Base-by-base conservation (phyloP, 2,329 filamentous ascomycete species). In the Aureobasidium namibiae region DNA sequence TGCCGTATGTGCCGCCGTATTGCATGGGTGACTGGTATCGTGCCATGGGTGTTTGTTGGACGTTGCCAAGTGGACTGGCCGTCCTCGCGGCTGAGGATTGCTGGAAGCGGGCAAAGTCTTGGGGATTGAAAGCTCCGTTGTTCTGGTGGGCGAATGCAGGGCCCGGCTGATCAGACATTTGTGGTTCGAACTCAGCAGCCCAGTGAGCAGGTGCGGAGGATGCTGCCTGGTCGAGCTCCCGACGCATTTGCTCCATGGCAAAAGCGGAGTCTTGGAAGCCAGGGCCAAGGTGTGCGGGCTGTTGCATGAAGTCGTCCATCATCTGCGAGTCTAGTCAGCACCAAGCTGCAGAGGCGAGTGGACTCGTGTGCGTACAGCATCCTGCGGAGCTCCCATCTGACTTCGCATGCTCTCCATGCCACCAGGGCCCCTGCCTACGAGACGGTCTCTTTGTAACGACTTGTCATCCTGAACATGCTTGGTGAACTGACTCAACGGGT, bases 391-490 rank as follows among this genome's bases (percentile, higher is more conserved):
- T 42, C 81, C 82, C 70, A 85, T 83, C 66, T 82, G 81, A 71
- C 83, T 92, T 64, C 90, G 83, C 78, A 95, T 92, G 67, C 88
- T 84, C 70, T 89, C 87, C 68, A 87, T 78, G 8, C 82, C 86
- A 44, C 82, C 84, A 0, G 89, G 87, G 0, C 85, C 86, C 65
- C 87, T 80, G 63, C 89, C 90, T 61, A 89, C 86, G 62, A 97
- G 80, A 61, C 94, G 85, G 74, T 99, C 94, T 68, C 92, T 83
- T 76, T 97, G 94, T 60, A 97, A 79, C 60, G 89, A 94, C 76
- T 92, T 95, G 78, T 99, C 94, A 81, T 95, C 90, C 71, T 95
- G 89, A 60, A 94, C 90, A 74, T 96, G 92, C 76, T 99, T 99
- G 64, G 92, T 90, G 74, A 99, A 95, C 79, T 97, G 94, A 72